A percentile compares a stretch with the other conserved stretches of the same genome.
phyloP scores from a whole-genome alignment of 495 filamentous ascomycete genomes.

The Aspergillus ostianus region DNA sequence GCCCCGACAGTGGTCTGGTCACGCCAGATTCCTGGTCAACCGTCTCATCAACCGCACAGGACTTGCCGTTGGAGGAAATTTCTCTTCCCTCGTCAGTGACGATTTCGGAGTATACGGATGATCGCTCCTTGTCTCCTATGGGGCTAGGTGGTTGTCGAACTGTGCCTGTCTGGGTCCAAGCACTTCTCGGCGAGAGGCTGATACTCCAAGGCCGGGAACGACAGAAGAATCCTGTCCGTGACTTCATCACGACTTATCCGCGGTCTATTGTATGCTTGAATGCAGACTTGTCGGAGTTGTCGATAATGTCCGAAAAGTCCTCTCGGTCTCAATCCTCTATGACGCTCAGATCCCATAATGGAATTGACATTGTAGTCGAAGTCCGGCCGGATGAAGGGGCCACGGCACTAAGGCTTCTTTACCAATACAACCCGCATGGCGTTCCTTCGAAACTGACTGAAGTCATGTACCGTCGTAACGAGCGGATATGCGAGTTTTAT shows the following conservation, averaged over 20 bases:
- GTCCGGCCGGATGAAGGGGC: conserved; percentile 4
- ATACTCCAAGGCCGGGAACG: conserved; percentile 11
- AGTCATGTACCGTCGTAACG: conserved; percentile 80
- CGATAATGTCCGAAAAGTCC: background rate
- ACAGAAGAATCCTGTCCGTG: conserved; percentile 16
- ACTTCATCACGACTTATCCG: conserved; percentile 7
- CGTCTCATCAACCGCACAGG: conserved; percentile 2
- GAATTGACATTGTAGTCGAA: conserved; percentile 11
- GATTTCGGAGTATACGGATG: conserved; percentile 12
- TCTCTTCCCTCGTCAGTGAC: conserved; percentile 13
- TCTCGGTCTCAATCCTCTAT: background rate
- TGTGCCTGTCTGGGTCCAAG: conserved; percentile 15
- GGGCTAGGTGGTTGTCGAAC: background rate
- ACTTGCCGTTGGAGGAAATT: conserved; percentile 6
- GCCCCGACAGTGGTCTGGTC: conserved; percentile 6
- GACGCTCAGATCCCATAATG: conserved; percentile 11
- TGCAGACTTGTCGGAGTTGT: conserved; percentile 10
- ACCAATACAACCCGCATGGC: conserved; percentile 72
- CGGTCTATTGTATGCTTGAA: conserved; percentile 4
- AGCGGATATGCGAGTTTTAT: conserved; percentile 89
- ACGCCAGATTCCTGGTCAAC: conserved; percentile 21
- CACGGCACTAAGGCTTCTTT: conserved; percentile 58
- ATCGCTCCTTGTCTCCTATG: conserved; percentile 7
- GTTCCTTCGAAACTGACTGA: conserved; percentile 79
- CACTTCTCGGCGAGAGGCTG: conserved; percentile 10